A percentile compares a stretch with the other conserved stretches of the same genome.
phyloP scores from a whole-genome alignment of 257 asterid genomes.

The Echium plantagineum region DNA sequence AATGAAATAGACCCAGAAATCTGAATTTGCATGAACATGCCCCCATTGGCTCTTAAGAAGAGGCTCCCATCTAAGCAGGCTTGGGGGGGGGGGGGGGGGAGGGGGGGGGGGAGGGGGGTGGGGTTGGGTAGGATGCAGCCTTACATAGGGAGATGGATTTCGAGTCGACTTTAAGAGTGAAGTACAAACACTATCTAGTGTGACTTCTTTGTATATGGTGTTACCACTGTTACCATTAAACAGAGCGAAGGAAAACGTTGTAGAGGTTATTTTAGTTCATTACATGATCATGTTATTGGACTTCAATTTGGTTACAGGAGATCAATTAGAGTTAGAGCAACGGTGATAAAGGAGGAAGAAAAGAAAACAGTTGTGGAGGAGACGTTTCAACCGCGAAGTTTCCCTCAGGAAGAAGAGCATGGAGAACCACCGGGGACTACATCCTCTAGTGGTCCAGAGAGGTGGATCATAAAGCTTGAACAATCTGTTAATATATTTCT shows the following conservation, averaged over 20 bases:
- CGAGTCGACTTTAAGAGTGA: too few species aligned
- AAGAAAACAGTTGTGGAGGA: constrained; percentile 62
- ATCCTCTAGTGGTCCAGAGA: constrained; percentile 42
- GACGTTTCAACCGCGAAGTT: constrained; percentile 47
- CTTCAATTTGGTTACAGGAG: constrained; percentile 21
- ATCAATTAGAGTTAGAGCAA: constrained; percentile 42
- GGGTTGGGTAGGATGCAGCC: too few species aligned
- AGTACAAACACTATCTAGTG: neutral
- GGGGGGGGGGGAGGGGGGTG: too few species aligned
- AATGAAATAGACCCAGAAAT: too few species aligned
- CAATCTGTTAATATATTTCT: constrained; percentile 82
- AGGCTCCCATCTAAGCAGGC: too few species aligned
- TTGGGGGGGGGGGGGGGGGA: too few species aligned
- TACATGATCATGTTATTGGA: constrained; percentile 1
- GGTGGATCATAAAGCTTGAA: constrained; percentile 63
- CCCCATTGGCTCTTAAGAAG: too few species aligned
- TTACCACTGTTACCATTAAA: neutral
- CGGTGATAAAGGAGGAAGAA: constrained; percentile 62
- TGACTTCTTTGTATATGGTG: neutral
- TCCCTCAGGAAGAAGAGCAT: constrained; percentile 39
- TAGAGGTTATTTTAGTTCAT: neutral
- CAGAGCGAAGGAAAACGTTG: neutral
- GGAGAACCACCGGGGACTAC: constrained; percentile 31
- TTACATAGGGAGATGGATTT: too few species aligned
- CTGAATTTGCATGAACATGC: too few species aligned